Evolutionary conservation across 2,329 filamentous ascomycete genomes (phyloP).

Genomic region (Trichophyton schoenleinii): DNA sequence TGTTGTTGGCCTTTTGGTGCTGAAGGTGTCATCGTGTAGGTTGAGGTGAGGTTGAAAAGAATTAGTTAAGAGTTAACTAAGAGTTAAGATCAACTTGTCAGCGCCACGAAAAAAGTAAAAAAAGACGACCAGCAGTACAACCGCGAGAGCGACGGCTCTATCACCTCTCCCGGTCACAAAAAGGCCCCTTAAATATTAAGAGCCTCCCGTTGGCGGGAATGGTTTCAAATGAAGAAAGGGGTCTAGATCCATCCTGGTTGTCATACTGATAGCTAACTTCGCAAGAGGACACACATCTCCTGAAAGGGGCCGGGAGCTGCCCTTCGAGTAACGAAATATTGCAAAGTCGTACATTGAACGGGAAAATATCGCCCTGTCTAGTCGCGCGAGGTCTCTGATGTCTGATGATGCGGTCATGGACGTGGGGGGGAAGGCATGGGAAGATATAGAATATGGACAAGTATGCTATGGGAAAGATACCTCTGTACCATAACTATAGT

Average conservation of each 20-base stretch:
- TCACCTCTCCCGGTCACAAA: not conserved
- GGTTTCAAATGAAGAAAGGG: not conserved
- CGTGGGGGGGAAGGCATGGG: not conserved
- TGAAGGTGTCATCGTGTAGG: not conserved
- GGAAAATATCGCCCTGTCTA: not conserved
- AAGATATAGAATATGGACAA: not conserved
- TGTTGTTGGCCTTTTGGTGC: too few species aligned
- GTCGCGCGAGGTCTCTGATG: not conserved
- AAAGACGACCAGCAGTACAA: not conserved
- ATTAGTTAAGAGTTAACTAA: too few species aligned
- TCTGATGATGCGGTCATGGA: not conserved
- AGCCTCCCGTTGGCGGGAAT: not conserved
- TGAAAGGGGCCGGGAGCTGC: not conserved
- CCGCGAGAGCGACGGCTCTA: not conserved
- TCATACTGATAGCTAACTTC: not conserved
- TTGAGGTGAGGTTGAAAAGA: not conserved
- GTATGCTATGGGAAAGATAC: too few species aligned
- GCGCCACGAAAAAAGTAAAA: not conserved
- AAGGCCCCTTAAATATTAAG: not conserved
- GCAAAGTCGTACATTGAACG: not conserved
- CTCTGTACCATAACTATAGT: not conserved
- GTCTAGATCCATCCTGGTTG: not conserved
- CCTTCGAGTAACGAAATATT: not conserved
- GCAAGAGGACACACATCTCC: not conserved
- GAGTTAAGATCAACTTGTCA: not conserved